Evolutionary conservation across 371 early-diverging fungal species (phyloP).

Genomic region (Catenaria anguillulae): DNA sequence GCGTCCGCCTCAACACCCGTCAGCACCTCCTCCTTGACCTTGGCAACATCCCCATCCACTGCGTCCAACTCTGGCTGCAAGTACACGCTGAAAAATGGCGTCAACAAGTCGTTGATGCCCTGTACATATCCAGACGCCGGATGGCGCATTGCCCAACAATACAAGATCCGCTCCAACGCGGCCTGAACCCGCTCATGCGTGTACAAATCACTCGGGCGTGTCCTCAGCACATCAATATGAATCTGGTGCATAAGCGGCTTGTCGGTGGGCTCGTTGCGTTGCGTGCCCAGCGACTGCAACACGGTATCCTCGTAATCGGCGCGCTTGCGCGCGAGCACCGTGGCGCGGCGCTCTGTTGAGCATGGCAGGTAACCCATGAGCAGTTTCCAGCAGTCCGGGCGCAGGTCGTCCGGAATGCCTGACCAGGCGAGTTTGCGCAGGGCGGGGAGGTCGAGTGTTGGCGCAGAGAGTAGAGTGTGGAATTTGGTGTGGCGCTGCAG

Average conservation of each 20-base stretch:
- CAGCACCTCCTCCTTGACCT: slow-evolving; percentile 39
- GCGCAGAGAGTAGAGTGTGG: slow-evolving; percentile 45
- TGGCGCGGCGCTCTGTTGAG: slow-evolving; percentile 61
- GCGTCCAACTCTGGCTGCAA: slow-evolving; percentile 53
- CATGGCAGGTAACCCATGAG: slow-evolving; percentile 78
- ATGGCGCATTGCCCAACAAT: slow-evolving; percentile 93
- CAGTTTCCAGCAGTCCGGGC: slow-evolving; percentile 79
- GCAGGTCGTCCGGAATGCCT: slow-evolving; percentile 70
- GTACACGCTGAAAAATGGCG: slow-evolving; percentile 89
- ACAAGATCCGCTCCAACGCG: slow-evolving; percentile 79
- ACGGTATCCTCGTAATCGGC: slow-evolving; percentile 79
- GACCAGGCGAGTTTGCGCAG: slow-evolving; percentile 73
- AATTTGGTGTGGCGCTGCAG: slow-evolving; percentile 30
- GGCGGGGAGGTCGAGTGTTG: slow-evolving; percentile 58
- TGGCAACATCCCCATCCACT: slow-evolving; percentile 45
- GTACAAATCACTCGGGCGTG: slow-evolving; percentile 71
- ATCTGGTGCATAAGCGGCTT: slow-evolving; percentile 82
- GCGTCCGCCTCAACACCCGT: slow-evolving; percentile 77
- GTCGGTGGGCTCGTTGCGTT: slow-evolving; percentile 63
- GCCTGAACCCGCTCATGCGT: slow-evolving; percentile 62
- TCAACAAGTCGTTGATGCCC: slow-evolving; percentile 96
- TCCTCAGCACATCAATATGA: slow-evolving; percentile 87
- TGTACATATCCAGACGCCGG: slow-evolving; percentile 98
- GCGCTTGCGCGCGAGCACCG: slow-evolving; percentile 67
- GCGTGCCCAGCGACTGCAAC: slow-evolving; percentile 49